These are phyloP conservation scores for Wickerhamomyces ciferrii DNA, from an alignment of 805 yeast species.

Conservation along the genomic window DNA sequence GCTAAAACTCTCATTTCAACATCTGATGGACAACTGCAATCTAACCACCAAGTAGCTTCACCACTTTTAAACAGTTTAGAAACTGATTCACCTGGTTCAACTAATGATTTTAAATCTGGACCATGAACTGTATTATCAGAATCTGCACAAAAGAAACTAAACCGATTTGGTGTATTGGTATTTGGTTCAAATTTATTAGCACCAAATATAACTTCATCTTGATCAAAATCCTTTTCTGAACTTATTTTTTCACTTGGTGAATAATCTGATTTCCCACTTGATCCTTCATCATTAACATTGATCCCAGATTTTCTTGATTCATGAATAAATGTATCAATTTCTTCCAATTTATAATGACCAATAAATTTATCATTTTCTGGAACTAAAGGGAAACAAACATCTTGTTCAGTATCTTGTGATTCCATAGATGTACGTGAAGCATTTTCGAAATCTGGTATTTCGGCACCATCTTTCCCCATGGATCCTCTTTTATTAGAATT, in stretches of 20 bases:
- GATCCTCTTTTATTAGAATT: neutral
- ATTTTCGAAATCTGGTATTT: conserved; percentile 52
- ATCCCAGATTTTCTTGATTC: conserved; percentile 54
- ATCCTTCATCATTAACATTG: neutral
- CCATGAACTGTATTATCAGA: conserved; percentile 87
- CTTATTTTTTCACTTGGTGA: neutral
- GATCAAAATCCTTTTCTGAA: neutral
- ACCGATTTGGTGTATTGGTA: conserved; percentile 59
- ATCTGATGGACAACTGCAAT: conserved; percentile 91
- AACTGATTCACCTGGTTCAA: conserved; percentile 59
- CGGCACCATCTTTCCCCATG: too few relatives aligned
- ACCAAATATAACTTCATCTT: conserved; percentile 29
- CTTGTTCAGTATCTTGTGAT: conserved; percentile 92
- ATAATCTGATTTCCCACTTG: neutral
- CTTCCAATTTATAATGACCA: conserved; percentile 82
- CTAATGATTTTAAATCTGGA: conserved; percentile 75
- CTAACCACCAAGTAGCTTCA: conserved; percentile 93
- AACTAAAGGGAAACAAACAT: conserved; percentile 93
- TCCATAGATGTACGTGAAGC: conserved; percentile 72
- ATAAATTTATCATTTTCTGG: conserved; percentile 56
- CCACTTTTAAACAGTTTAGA: conserved; percentile 63
- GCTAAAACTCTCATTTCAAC: conserved; percentile 89
- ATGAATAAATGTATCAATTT: conserved; percentile 74
- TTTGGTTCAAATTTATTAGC: conserved; percentile 31
- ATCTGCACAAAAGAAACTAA: conserved; percentile 77